Evolutionary conservation across 495 filamentous ascomycete species (phyloP).

Genomic region (Aspergillus asperescens): DNA sequence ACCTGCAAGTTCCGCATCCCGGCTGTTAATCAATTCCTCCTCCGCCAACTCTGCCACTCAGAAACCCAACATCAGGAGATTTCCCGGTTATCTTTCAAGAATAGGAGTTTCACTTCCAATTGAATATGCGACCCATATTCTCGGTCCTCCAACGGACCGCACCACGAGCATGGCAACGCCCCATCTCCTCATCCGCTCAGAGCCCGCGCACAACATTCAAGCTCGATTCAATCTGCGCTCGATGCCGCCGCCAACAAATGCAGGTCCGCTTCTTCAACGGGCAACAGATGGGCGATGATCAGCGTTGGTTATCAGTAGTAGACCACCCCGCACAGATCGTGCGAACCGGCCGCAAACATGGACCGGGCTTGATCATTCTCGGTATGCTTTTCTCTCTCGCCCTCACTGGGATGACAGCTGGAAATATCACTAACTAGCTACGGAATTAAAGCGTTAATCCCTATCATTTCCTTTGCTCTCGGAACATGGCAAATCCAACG

Average conservation of each 20-base stretch:
- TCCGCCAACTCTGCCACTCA: no score
- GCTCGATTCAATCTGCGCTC: conserved; percentile 32
- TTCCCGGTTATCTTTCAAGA: neutral
- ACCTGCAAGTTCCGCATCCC: neutral
- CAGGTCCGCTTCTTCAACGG: conserved; percentile 30
- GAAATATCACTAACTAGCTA: neutral
- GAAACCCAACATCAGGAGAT: neutral
- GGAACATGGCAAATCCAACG: conserved; percentile 97
- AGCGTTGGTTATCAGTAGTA: conserved; percentile 71
- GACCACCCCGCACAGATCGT: conserved; percentile 79
- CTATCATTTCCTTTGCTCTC: conserved; percentile 81
- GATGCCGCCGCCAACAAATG: conserved; percentile 37
- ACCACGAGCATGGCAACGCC: conserved; percentile 20
- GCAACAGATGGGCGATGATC: conserved; percentile 52
- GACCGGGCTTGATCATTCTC: conserved; percentile 74
- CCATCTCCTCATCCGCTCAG: conserved; percentile 18
- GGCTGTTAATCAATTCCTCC: neutral
- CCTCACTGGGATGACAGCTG: neutral
- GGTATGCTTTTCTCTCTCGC: conserved; percentile 38
- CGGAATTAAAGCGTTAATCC: conserved; percentile 68
- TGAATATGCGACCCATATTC: conserved; percentile 31
- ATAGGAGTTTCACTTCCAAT: no score
- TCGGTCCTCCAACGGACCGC: conserved; percentile 26
- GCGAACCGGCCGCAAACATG: conserved; percentile 65
- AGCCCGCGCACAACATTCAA: conserved; percentile 20